Base-by-base conservation (phyloP, 495 filamentous ascomycete genomes). In the Xylaria cubensis region DNA sequence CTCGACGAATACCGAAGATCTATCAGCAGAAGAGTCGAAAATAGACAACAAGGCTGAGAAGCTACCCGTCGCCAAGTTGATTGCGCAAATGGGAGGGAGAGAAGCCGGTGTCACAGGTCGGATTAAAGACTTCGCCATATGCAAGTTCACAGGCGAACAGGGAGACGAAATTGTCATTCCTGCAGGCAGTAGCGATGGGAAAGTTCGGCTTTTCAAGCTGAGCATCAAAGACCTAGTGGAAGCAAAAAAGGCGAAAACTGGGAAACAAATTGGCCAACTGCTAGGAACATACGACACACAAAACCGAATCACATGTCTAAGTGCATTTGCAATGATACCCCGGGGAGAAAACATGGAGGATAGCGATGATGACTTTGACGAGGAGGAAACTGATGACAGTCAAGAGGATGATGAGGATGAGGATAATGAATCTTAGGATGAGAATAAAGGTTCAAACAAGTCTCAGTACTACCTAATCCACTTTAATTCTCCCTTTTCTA, bases 301-400 rank as follows among this genome's bases (percentile, higher is more conserved):
- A 42, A 92, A 94, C 78, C 87, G 96, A 61, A 94, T 99, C 71
- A 99, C 95, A 13, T 99, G 96, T 79, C 69, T 99, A 73, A 89
- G 86, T 70, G 91, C 92, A 55, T 98, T 97, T 80, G 83, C 93
- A 70, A 97, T 98, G 95, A 86, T 89, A 82, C 84, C 88, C 58
- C 82, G 84, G 24, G 82, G 84, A 10, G 82, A 84, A 61, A 85
- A 83, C 21, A 80, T 76, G 12, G 83, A 85, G 70, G 81, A 87
- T 62, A 84, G 80, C 70, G 86, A 88, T 67, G 85, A 86, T 75
- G 83, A 82, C 10, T 75, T 76, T 13, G 76, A 82, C 48, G 81
- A 81, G 44, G 81, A 81, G 4, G 85, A 88, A 46, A 82, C 80
- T 32, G 78, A 78, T 53, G 78, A 79, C 8, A 82, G 85, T 39